These are phyloP conservation scores for Beauveria pseudobassiana DNA, from an alignment of 2,329 filamentous ascomycete genomes.

Conservation along the genomic window DNA sequence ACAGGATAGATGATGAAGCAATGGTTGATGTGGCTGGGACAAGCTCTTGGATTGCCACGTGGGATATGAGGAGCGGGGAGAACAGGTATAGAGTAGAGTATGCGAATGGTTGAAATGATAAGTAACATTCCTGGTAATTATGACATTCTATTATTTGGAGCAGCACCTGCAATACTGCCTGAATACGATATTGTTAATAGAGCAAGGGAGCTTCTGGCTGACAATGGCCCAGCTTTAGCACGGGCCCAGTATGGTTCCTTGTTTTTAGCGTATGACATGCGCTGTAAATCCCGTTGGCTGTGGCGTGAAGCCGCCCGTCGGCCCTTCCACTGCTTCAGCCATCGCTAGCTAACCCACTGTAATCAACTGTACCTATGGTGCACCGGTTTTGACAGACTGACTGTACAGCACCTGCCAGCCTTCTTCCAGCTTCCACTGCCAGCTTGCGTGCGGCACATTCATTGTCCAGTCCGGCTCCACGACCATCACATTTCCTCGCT, in stretches of 20 bases:
- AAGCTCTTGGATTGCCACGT: not conserved
- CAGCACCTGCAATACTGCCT: not conserved
- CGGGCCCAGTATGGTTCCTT: not conserved
- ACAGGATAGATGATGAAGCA: too few relatives aligned
- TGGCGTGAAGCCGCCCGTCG: not conserved
- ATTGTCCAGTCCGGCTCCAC: constrained; percentile 15
- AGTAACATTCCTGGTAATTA: not conserved
- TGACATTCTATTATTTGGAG: not conserved
- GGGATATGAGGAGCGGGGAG: not conserved
- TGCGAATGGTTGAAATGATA: not conserved
- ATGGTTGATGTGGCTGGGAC: not conserved
- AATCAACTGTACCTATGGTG: not conserved
- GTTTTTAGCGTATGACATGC: not conserved
- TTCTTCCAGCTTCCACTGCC: not conserved
- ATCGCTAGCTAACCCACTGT: not conserved
- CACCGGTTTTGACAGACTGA: not conserved
- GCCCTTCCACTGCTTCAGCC: too few relatives aligned
- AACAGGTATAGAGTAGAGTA: too few relatives aligned
- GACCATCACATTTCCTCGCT: constrained; percentile 17
- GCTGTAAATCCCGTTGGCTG: not conserved
- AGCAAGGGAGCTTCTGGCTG: too few relatives aligned
- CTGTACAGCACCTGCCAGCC: not conserved
- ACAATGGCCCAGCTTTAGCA: not conserved
- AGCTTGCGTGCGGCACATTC: not conserved
- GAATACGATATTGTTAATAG: not conserved